Conservation (phyloP, 108 stramenopile genomes). For the Fragilariopsis cylindrus region DNA sequence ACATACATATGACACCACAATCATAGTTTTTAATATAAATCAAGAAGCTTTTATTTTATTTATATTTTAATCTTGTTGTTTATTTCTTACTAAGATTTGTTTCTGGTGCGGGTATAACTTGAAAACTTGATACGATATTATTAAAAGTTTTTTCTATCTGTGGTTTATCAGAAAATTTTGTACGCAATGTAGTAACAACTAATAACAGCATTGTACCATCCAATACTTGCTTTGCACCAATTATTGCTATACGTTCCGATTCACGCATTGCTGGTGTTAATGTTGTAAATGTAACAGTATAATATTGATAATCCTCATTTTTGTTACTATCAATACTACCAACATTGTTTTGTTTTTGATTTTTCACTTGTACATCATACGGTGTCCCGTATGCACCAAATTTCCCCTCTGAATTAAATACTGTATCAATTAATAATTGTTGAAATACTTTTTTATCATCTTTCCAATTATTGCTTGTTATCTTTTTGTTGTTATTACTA, state of each 20-base stretch:
- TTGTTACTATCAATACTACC: background rate
- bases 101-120: slow-evolving; percentile 59
- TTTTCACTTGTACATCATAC: slow-evolving; percentile 59
- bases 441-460: slow-evolving; percentile 29
- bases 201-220: slow-evolving; percentile 47
- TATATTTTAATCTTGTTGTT: background rate
- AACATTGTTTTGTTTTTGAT: background rate
- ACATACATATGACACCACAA: background rate
- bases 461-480: slow-evolving; percentile 8
- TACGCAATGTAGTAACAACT: slow-evolving; percentile 62
- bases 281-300: slow-evolving; percentile 61
- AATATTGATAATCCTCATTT: slow-evolving; percentile 15
- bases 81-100: slow-evolving; percentile 31
- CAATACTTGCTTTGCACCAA: slow-evolving; percentile 43
- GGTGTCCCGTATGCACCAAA: slow-evolving; percentile 70
- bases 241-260: slow-evolving; percentile 66
- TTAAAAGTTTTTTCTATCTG: slow-evolving; percentile 34
- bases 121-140: slow-evolving; percentile 51
- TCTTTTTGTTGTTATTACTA: background rate
- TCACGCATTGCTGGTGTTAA: slow-evolving; percentile 83
- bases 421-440: slow-evolving; percentile 36
- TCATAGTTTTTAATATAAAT: no score
- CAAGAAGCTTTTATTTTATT: no score
- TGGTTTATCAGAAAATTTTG: slow-evolving; percentile 46
- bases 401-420: slow-evolving; percentile 65